Conservation (phyloP, 352 stramenopile genomes). For the Phytophthora sp. region DNA sequence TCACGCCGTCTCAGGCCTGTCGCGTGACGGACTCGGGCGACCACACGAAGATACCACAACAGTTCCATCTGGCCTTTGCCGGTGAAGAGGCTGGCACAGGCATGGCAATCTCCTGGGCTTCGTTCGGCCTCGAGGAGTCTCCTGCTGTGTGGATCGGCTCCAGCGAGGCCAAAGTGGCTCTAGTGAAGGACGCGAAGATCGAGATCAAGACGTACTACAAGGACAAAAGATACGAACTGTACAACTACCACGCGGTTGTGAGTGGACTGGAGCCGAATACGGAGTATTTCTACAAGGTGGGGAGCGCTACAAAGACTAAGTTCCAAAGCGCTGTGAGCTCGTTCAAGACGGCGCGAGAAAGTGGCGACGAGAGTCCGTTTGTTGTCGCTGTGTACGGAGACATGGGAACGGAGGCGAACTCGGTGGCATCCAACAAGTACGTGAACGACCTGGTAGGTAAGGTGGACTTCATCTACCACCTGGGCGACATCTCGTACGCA, state of each 20-base stretch:
- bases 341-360: constrained; percentile 42
- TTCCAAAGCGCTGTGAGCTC: constrained; percentile 31
- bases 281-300: constrained; percentile 39
- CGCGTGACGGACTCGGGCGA: constrained; percentile 36
- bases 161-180: constrained; percentile 1
- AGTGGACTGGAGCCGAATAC: constrained; percentile 27
- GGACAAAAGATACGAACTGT: constrained; percentile 51
- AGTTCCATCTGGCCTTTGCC: constrained; percentile 51
- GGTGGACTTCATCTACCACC: constrained; percentile 42
- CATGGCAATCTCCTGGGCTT: constrained; percentile 52
- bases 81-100: constrained; percentile 38
- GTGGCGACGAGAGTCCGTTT: constrained; percentile 32
- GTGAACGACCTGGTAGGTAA: constrained; percentile 32
- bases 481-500: constrained; percentile 42
- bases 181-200: constrained; percentile 27
- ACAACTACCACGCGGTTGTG: constrained; percentile 36
- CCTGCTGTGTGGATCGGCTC: constrained; percentile 49
- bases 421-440: constrained; percentile 40
- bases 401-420: constrained; percentile 35
- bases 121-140: constrained; percentile 32
- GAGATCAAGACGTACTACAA: constrained; percentile 46
- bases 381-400: constrained; percentile 41
- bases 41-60: constrained; percentile 37
- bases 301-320: constrained; percentile 15
- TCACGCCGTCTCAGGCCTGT: constrained; percentile 49